Percentiles rank a stretch among this genome's conserved stretches.
These are phyloP conservation scores for Zasmidium angulare DNA, from an alignment of 2,329 filamentous ascomycete species.

Conservation along the genomic window DNA sequence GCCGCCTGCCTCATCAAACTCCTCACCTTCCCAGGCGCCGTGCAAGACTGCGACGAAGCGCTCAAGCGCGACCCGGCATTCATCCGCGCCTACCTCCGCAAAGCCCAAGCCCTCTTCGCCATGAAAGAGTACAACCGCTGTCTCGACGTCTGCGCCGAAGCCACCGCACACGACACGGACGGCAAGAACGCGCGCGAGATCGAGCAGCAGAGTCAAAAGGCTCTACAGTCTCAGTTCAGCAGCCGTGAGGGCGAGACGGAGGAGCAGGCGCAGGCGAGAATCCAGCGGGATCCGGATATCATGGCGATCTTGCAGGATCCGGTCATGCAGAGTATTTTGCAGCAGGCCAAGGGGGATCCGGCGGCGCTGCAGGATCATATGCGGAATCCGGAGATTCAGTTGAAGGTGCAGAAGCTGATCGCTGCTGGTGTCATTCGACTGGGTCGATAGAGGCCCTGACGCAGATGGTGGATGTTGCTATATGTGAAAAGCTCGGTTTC, in stretches of 20 bases:
- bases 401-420: conserved; percentile 92
- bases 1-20: conserved; percentile 96
- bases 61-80: conserved; percentile 90
- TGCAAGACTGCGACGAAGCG: conserved; percentile 87
- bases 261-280: conserved; percentile 87
- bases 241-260: conserved; percentile 87
- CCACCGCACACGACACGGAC: conserved; percentile 71
- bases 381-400: conserved; percentile 80
- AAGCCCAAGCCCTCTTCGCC: conserved; percentile 90
- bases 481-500: no score
- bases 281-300: conserved; percentile 69
- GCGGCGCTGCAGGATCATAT: conserved; percentile 94
- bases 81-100: conserved; percentile 93
- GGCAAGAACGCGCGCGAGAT: conserved; percentile 88
- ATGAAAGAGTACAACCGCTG: conserved; percentile 99
- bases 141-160: conserved; percentile 83
- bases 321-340: conserved; percentile 94
- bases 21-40: conserved; percentile 88
- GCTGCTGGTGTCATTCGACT: conserved; percentile 78
- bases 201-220: conserved; percentile 91
- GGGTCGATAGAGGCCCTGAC: conserved; percentile 29
- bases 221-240: conserved; percentile 82
- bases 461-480: no score
- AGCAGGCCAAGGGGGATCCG: conserved; percentile 93
- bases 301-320: conserved; percentile 91